Evolutionary conservation across 768 basidiomycete genomes (phyloP).

Genomic region (Xerocomus spinulosus): DNA sequence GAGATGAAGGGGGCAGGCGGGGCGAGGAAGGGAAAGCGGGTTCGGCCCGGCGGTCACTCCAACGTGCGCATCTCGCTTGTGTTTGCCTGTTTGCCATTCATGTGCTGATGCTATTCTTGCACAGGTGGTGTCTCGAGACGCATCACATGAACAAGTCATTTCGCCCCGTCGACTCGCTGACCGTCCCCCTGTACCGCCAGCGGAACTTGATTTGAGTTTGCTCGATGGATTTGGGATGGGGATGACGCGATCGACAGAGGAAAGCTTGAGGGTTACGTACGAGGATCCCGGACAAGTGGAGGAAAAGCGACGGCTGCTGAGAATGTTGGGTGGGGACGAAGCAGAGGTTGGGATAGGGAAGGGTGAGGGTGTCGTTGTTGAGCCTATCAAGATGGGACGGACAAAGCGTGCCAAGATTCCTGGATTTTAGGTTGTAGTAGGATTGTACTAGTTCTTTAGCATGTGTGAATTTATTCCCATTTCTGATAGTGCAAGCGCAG

Average conservation of each 20-base stretch:
- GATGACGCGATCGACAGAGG: constrained; percentile 29
- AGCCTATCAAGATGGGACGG: constrained; percentile 2
- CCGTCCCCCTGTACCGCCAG: neutral
- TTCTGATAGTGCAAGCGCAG: too few relatives aligned
- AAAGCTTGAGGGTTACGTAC: constrained; percentile 56
- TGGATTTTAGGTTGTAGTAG: constrained; percentile 4
- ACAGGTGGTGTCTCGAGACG: constrained; percentile 33
- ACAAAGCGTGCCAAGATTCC: constrained; percentile 7
- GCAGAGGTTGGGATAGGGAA: constrained; percentile 4
- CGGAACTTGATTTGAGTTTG: constrained; percentile 30
- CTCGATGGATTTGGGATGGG: constrained; percentile 19
- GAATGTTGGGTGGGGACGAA: constrained; percentile 37
- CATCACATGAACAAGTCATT: constrained; percentile 29
- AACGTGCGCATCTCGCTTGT: constrained; percentile 26
- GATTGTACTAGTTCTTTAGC: too few relatives aligned
- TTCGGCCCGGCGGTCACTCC: constrained; percentile 34
- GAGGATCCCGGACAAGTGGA: constrained; percentile 63
- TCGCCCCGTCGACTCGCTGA: constrained; percentile 10
- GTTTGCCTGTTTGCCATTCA: neutral
- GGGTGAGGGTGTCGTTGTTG: constrained; percentile 9
- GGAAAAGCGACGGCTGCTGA: constrained; percentile 55
- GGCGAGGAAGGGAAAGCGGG: constrained; percentile 32
- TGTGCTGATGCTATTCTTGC: neutral
- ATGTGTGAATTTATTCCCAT: too few relatives aligned
- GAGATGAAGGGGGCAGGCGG: constrained; percentile 13